Evolutionary conservation across 1,284 basidiomycete genomes (phyloP).

Genomic region (Tremellales sp.): DNA sequence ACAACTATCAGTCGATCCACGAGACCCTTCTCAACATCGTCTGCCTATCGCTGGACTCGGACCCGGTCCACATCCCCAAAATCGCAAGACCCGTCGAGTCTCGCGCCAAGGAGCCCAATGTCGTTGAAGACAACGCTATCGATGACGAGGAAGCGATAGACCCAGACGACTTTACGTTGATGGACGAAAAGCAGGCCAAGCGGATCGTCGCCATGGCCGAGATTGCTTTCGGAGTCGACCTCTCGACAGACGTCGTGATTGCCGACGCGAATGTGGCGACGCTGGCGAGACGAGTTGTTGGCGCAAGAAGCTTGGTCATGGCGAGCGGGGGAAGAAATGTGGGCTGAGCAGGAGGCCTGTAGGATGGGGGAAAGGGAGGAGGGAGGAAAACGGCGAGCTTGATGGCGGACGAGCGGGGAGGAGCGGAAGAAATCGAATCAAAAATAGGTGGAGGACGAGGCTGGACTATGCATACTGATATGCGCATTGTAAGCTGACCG

Average conservation of each 20-base stretch:
- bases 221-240: slow-evolving; percentile 80
- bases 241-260: slow-evolving; percentile 81
- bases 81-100: slow-evolving; percentile 47
- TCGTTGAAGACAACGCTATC: slow-evolving; percentile 5
- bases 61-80: slow-evolving; percentile 72
- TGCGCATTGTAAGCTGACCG: too few species aligned
- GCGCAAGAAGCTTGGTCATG: slow-evolving; percentile 60
- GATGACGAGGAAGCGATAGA: slow-evolving; percentile 50
- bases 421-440: too few species aligned
- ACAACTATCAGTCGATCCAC: slow-evolving; percentile 61
- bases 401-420: too few species aligned
- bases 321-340: background rate
- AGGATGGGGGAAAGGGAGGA: background rate
- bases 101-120: slow-evolving; percentile 1
- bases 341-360: background rate
- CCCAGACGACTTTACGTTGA: slow-evolving; percentile 90
- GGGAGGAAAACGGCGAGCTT: background rate
- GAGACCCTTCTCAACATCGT: slow-evolving; percentile 70
- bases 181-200: slow-evolving; percentile 82
- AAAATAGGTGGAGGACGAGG: too few species aligned
- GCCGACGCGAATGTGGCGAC: slow-evolving; percentile 86
- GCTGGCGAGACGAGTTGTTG: slow-evolving; percentile 75
- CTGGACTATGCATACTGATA: too few species aligned
- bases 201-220: slow-evolving; percentile 74
- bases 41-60: slow-evolving; percentile 77